Percentiles rank a stretch among this genome's conserved stretches.
Conservation (phyloP, 805 yeast species). For the Candida oleophila region DNA sequence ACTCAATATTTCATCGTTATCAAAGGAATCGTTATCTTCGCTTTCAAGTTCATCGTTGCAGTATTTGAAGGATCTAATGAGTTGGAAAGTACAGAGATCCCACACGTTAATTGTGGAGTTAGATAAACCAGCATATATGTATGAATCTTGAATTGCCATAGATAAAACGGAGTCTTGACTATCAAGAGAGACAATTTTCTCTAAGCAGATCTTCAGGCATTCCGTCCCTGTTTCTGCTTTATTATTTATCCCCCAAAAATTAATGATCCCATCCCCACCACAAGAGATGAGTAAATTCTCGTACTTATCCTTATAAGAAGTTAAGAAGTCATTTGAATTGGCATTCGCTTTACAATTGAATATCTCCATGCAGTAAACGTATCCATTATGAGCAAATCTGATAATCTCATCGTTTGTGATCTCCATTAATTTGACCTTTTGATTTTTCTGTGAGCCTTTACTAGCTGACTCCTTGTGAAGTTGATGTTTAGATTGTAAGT, state of each 20-base stretch:
- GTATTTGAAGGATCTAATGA: constrained; percentile 45
- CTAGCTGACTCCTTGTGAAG: constrained; percentile 14
- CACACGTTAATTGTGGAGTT: constrained; percentile 77
- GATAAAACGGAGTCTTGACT: constrained; percentile 74
- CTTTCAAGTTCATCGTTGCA: constrained; percentile 8
- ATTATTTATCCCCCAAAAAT: constrained; percentile 62
- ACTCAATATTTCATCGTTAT: constrained; percentile 46
- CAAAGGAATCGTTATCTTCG: background rate
- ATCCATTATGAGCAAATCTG: constrained; percentile 89
- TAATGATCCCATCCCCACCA: constrained; percentile 90
- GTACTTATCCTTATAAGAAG: constrained; percentile 13
- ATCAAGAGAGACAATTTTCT: constrained; percentile 41
- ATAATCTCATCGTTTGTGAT: constrained; percentile 65
- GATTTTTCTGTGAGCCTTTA: constrained; percentile 3
- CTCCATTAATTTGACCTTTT: constrained; percentile 48
- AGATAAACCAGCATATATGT: constrained; percentile 79
- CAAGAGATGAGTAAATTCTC: constrained; percentile 42
- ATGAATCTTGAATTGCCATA: constrained; percentile 60
- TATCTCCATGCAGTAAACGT: constrained; percentile 66
- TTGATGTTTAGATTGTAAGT: constrained; percentile 27
- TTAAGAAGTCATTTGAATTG: constrained; percentile 15
- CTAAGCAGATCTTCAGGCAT: constrained; percentile 9
- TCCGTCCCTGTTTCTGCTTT: constrained; percentile 3
- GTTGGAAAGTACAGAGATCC: constrained; percentile 83
- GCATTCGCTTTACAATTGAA: constrained; percentile 9